Evolutionary conservation across 257 asterid species (phyloP).

Genomic region (Galeopsis tetrahit): DNA sequence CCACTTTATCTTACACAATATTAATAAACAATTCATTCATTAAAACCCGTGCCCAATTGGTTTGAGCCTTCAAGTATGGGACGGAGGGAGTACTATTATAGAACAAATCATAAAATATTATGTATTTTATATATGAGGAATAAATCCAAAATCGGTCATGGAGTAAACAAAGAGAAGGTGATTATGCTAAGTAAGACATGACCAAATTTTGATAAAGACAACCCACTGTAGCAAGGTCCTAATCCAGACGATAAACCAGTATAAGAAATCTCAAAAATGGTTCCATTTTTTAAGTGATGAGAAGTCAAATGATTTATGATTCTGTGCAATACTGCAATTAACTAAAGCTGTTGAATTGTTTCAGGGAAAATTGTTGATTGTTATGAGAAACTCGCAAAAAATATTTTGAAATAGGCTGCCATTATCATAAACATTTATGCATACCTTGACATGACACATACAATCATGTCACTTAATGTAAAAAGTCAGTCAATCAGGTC

Average conservation of each 20-base stretch:
- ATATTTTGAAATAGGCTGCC: background rate
- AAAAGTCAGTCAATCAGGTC: slow-evolving; percentile 13
- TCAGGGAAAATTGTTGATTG: background rate
- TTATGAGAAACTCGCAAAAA: background rate
- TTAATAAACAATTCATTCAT: too few species aligned
- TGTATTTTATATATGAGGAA: background rate
- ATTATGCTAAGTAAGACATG: slow-evolving; percentile 14
- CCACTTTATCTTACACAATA: too few species aligned
- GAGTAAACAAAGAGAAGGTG: slow-evolving; percentile 8
- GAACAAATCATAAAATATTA: slow-evolving; percentile 15
- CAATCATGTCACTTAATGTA: slow-evolving; percentile 15
- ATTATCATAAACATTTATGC: background rate
- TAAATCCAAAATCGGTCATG: slow-evolving; percentile 7
- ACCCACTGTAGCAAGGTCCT: slow-evolving; percentile 1
- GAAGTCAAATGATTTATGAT: slow-evolving; percentile 9
- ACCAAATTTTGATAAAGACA: background rate
- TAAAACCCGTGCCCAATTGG: too few species aligned
- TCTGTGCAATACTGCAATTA: slow-evolving; percentile 4
- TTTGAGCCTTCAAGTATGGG: too few species aligned
- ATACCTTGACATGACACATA: slow-evolving; percentile 14
- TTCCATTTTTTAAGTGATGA: background rate
- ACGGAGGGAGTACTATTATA: too few species aligned
- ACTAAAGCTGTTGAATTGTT: slow-evolving; percentile 11
- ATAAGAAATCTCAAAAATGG: slow-evolving; percentile 14
- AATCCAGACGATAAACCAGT: background rate